phyloP scores from a whole-genome alignment of 2,329 filamentous ascomycete species.

The Ambrosiella cleistominuta region DNA sequence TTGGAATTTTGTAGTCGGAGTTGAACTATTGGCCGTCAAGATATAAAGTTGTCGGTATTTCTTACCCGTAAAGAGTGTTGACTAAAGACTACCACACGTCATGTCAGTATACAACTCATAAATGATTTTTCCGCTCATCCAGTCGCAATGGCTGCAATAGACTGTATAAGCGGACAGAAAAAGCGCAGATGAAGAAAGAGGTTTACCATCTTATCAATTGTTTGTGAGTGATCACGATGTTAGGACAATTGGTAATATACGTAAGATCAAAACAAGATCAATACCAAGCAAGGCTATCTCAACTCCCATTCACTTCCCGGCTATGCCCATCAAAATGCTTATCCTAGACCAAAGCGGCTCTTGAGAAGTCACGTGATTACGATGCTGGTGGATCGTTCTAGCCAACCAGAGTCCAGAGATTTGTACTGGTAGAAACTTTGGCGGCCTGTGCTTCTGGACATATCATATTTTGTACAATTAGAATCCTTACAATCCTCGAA shows the following conservation, averaged over 20 bases:
- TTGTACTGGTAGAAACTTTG: not conserved
- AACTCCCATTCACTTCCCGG: not conserved
- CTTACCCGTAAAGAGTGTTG: conserved; percentile 43
- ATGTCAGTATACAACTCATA: not conserved
- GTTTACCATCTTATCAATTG: conserved; percentile 9
- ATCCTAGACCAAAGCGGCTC: not conserved
- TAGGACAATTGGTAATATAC: not conserved
- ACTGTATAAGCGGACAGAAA: no score
- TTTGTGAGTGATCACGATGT: conserved; percentile 2
- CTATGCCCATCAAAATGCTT: not conserved
- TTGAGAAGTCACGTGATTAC: not conserved
- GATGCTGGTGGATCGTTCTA: not conserved
- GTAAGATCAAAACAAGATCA: not conserved
- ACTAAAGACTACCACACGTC: conserved; percentile 20
- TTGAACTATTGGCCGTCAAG: not conserved
- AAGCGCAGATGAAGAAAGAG: conserved; percentile 16
- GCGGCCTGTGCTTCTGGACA: not conserved
- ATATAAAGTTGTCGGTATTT: conserved; percentile 13
- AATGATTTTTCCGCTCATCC: not conserved
- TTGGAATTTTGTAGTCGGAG: not conserved
- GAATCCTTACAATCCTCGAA: no score
- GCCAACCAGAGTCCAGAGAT: not conserved
- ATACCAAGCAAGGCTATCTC: not conserved
- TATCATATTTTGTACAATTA: not conserved
- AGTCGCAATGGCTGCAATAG: not conserved